Conservation (phyloP, 441 rosid genomes). For the Kokia cookei region DNA sequence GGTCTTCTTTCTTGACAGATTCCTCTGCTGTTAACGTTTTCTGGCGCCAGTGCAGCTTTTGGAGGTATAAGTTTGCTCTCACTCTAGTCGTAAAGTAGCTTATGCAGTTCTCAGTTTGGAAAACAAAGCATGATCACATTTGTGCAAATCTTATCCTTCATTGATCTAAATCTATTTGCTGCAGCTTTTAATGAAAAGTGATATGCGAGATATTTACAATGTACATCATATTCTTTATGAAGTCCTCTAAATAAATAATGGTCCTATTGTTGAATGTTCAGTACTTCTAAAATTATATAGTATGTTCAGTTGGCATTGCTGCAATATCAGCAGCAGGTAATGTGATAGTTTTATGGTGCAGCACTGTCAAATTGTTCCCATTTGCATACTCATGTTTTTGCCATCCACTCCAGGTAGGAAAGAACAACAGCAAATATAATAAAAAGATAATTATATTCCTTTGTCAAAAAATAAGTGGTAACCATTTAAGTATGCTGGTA, state of each 20-base stretch:
- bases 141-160: not conserved
- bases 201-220: not conserved
- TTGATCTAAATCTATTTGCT: not conserved
- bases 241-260: not conserved
- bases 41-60: slow-evolving; percentile 73
- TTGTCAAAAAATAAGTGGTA: not conserved
- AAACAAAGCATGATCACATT: not conserved
- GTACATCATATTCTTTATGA: not conserved
- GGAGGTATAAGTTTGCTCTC: slow-evolving; percentile 54
- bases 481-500: not conserved
- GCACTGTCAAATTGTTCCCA: not conserved
- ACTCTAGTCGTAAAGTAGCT: not conserved
- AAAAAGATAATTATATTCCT: not conserved
- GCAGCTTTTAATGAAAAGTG: not conserved
- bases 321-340: not conserved
- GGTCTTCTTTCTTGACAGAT: slow-evolving; percentile 38
- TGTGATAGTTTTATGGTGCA: not conserved
- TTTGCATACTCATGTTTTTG: not conserved
- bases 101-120: not conserved
- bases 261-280: not conserved
- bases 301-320: not conserved
- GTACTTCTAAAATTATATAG: not conserved
- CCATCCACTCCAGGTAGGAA: not conserved
- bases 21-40: slow-evolving; percentile 65
- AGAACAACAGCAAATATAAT: not conserved